phyloP scores from a whole-genome alignment of 2,329 filamentous ascomycete species.

The Nannizzia gypsea region DNA sequence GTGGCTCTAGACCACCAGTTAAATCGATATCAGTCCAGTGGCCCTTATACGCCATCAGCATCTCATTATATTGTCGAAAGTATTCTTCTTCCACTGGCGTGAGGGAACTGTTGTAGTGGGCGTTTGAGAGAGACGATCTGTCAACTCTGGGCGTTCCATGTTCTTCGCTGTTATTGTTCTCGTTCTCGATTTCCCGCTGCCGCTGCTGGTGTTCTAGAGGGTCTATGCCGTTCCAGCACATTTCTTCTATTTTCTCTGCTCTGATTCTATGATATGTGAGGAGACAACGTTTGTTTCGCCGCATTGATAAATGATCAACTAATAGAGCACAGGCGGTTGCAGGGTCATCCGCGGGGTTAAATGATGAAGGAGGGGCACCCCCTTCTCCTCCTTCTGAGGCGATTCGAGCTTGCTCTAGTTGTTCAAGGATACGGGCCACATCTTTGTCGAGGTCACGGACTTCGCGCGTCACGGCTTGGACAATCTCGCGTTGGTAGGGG shows the following conservation, averaged over 20 bases:
- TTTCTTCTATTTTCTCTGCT: conserved; percentile 80
- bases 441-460: conserved; percentile 88
- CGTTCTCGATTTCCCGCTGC: background rate
- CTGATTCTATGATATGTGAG: conserved; percentile 87
- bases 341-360: conserved; percentile 72
- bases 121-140: background rate
- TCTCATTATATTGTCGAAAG: conserved; percentile 77
- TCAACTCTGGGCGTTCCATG: background rate
- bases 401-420: conserved; percentile 53
- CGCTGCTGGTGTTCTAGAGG: conserved; percentile 39
- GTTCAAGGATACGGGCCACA: conserved; percentile 63
- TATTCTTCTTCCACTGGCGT: conserved; percentile 97
- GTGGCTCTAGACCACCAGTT: conserved; percentile 84
- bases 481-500: conserved; percentile 82
- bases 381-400: background rate
- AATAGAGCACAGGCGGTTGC: conserved; percentile 78
- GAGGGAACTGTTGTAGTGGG: conserved; percentile 49
- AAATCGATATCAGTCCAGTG: conserved; percentile 98
- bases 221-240: conserved; percentile 84
- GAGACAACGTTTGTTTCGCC: conserved; percentile 88
- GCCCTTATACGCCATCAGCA: conserved; percentile 92
- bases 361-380: conserved; percentile 28
- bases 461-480: conserved; percentile 77
- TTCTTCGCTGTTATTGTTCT: background rate
- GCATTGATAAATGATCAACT: conserved; percentile 89